Percentiles rank a stretch among this genome's conserved stretches.
These are phyloP conservation scores for Aotearoamyces nothofagi DNA, from an alignment of 2,329 filamentous ascomycete genomes.

Conservation along the genomic window DNA sequence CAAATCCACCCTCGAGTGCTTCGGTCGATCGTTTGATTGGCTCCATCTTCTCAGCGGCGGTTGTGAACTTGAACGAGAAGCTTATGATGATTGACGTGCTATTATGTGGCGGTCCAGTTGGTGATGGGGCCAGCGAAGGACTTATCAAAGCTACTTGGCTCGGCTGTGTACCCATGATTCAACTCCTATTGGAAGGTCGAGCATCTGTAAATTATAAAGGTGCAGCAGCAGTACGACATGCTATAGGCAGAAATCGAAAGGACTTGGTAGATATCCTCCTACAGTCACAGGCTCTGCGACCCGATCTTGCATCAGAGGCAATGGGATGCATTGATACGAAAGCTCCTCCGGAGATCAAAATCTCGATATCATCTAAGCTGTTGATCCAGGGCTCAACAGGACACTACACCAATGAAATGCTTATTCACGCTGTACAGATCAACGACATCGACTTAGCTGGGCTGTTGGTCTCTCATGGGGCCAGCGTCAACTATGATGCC, in stretches of 20 bases:
- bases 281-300: conserved; percentile 5
- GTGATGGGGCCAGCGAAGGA: conserved; percentile 21
- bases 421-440: conserved; percentile 10
- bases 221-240: conserved; percentile 18
- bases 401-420: conserved; percentile 8
- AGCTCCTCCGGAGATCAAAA: conserved; percentile 2
- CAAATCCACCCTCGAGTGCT: conserved; percentile 31
- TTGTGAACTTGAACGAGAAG: conserved; percentile 32
- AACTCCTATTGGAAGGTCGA: conserved; percentile 33
- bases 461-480: conserved; percentile 10
- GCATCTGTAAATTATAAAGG: conserved; percentile 39
- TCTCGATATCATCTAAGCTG: conserved; percentile 8
- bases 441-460: conserved; percentile 11
- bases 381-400: conserved; percentile 11
- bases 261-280: conserved; percentile 7
- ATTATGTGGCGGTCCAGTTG: conserved; percentile 40
- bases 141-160: conserved; percentile 6
- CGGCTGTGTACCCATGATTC: conserved; percentile 24
- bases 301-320: conserved; percentile 7
- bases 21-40: conserved; percentile 35
- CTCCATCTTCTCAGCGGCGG: conserved; percentile 28
- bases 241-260: conserved; percentile 10
- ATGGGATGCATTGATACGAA: conserved; percentile 4
- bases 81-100: conserved; percentile 37
- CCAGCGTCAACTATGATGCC: conserved; percentile 13